Evolutionary conservation across 2,329 filamentous ascomycete genomes (phyloP).

Genomic region (Cladorrhinum sp.): DNA sequence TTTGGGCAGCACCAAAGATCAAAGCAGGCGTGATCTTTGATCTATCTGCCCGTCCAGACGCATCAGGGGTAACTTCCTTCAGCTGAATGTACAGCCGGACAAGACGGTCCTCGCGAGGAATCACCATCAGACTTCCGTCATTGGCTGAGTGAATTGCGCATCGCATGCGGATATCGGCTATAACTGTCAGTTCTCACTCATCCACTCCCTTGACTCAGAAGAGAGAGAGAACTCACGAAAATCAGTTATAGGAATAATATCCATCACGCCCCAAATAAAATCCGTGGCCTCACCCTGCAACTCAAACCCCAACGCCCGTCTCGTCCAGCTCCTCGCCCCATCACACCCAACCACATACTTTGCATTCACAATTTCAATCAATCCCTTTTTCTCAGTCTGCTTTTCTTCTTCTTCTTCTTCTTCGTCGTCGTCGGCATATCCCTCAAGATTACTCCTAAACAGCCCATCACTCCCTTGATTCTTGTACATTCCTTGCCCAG

Average conservation of each 20-base stretch:
- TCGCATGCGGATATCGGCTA: conserved; percentile 30
- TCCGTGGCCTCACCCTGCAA: conserved; percentile 31
- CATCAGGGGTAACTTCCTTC: conserved; percentile 43
- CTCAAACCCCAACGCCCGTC: conserved; percentile 48
- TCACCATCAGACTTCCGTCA: conserved; percentile 31
- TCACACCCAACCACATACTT: conserved; percentile 69
- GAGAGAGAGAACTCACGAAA: conserved; percentile 33
- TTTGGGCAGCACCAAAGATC: conserved; percentile 61
- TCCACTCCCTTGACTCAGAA: background rate
- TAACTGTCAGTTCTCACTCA: conserved; percentile 29
- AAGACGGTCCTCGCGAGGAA: conserved; percentile 42
- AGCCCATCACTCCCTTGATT: conserved; percentile 44
- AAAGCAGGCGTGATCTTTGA: conserved; percentile 61
- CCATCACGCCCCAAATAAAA: conserved; percentile 32
- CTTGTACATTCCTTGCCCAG: background rate
- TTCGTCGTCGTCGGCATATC: conserved; percentile 50
- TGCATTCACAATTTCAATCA: conserved; percentile 46
- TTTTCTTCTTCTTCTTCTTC: background rate
- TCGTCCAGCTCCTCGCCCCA: conserved; percentile 65
- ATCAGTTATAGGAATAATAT: conserved; percentile 32
- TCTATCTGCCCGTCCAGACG: conserved; percentile 50
- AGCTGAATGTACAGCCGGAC: conserved; percentile 66
- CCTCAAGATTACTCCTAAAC: conserved; percentile 53
- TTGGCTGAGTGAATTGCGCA: conserved; percentile 31
- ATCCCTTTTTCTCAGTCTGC: conserved; percentile 23